These are phyloP conservation scores for Ceraceosorus guamensis DNA, from an alignment of 1,284 basidiomycete species.

Conservation along the genomic window DNA sequence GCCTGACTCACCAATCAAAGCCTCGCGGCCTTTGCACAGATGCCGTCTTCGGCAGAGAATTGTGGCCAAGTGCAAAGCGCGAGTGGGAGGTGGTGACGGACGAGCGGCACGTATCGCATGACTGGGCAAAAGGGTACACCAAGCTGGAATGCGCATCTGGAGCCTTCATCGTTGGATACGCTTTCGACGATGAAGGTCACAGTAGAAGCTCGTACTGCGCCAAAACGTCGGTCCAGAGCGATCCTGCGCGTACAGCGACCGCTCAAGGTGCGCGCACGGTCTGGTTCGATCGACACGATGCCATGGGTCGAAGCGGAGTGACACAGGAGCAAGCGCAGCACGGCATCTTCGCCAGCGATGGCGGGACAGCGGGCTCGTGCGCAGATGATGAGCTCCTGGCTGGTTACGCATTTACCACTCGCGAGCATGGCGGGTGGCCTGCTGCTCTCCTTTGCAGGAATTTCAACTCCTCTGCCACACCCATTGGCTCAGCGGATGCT, in stretches of 20 bases:
- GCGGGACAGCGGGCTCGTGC: conserved; percentile 8
- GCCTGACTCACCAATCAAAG: neutral
- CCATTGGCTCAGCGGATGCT: too few relatives aligned
- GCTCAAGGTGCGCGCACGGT: conserved; percentile 3
- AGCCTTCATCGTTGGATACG: conserved; percentile 10
- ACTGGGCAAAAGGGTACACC: conserved; percentile 10
- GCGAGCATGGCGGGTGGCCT: conserved; percentile 4
- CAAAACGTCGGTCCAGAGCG: neutral
- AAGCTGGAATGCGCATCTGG: conserved; percentile 7
- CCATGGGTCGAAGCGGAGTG: neutral
- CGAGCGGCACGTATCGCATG: conserved; percentile 2
- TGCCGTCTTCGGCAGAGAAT: conserved; percentile 4
- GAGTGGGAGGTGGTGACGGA: conserved; percentile 1
- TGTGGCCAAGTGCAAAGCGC: conserved; percentile 2
- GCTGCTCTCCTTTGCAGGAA: conserved; percentile 7
- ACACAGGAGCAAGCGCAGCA: neutral
- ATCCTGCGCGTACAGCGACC: neutral
- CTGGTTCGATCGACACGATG: neutral
- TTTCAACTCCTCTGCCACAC: too few relatives aligned
- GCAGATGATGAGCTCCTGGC: conserved; percentile 10
- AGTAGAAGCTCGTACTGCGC: conserved; percentile 1
- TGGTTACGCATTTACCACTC: conserved; percentile 7
- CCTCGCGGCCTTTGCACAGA: conserved; percentile 13
- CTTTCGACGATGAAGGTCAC: neutral
- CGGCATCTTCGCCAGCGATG: conserved; percentile 1